These are phyloP conservation scores for Alopecurus myosuroides DNA, from an alignment of 176 grass and related monocot genomes.

Conservation along the genomic window DNA sequence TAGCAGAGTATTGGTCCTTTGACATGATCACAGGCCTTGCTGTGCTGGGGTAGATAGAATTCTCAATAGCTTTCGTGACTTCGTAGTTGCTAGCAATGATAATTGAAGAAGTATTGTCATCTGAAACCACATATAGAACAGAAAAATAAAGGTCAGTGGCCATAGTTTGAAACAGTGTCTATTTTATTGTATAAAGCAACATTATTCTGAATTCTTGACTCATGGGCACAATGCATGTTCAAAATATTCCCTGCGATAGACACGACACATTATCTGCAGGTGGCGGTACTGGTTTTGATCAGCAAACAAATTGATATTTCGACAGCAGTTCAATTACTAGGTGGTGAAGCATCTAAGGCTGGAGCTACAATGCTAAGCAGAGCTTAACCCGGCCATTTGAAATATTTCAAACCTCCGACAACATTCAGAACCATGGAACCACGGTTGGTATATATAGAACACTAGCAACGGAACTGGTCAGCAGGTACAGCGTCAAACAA, in stretches of 20 bases:
- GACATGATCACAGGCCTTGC: constrained; percentile 25
- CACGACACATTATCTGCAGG: not conserved
- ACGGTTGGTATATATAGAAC: not conserved
- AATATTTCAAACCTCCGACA: not conserved
- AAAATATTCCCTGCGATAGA: not conserved
- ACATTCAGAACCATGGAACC: not conserved
- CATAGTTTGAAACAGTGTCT: not conserved
- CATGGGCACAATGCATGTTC: not conserved
- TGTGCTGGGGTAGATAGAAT: constrained; percentile 42
- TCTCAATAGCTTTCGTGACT: constrained; percentile 37
- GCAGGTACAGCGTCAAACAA: not conserved
- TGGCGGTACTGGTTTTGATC: not conserved
- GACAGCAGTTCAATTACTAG: not conserved
- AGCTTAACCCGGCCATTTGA: not conserved
- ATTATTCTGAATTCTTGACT: not conserved
- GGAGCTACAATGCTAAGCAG: not conserved
- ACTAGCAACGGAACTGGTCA: not conserved
- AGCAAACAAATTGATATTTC: not conserved
- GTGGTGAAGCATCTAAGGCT: not conserved
- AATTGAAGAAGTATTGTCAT: constrained; percentile 61
- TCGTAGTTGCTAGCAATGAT: constrained; percentile 53
- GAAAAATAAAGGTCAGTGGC: not conserved
- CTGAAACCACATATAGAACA: constrained; percentile 45
- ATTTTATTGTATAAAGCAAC: not conserved
- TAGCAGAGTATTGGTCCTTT: constrained; percentile 23